A percentile compares a stretch with the other conserved stretches of the same genome.
Conservation (phyloP, 2,329 filamentous ascomycete genomes). For the Teratosphaeria zuluensis region DNA sequence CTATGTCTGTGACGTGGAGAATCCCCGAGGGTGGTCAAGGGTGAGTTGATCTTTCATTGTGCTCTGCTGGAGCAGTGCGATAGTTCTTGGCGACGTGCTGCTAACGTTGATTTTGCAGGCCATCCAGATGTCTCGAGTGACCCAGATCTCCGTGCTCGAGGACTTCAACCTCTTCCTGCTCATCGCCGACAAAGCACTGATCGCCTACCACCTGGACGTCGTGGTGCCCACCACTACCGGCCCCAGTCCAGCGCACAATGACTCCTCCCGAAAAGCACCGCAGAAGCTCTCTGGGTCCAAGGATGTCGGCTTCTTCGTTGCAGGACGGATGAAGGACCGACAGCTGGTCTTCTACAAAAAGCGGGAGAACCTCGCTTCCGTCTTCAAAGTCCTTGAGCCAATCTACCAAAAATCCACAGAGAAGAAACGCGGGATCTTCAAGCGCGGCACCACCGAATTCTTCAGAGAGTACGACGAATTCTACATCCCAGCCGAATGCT, state of each 20-base stretch:
- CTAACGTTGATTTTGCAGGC: conserved; percentile 43
- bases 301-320: conserved; percentile 94
- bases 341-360: conserved; percentile 96
- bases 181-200: conserved; percentile 81
- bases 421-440: conserved; percentile 62
- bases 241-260: conserved; percentile 37
- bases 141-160: conserved; percentile 88
- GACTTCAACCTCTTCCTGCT: conserved; percentile 90
- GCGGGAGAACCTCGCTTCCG: conserved; percentile 75
- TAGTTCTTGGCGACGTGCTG: background rate
- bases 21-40: conserved; percentile 83
- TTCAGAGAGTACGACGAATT: conserved; percentile 99
- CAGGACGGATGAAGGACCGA: conserved; percentile 92
- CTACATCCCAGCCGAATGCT: conserved; percentile 93
- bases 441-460: conserved; percentile 73
- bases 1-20: conserved; percentile 76
- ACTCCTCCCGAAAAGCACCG: conserved; percentile 74
- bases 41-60: conserved; percentile 43
- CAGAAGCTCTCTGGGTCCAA: conserved; percentile 79
- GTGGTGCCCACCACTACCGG: conserved; percentile 45
- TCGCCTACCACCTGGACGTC: conserved; percentile 87
- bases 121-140: conserved; percentile 66
- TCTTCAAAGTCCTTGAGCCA: conserved; percentile 90
- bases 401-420: conserved; percentile 88
- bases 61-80: background rate